These are phyloP conservation scores for Dendrobium huoshanense DNA, from an alignment of 106 monocot species.

Conservation along the genomic window DNA sequence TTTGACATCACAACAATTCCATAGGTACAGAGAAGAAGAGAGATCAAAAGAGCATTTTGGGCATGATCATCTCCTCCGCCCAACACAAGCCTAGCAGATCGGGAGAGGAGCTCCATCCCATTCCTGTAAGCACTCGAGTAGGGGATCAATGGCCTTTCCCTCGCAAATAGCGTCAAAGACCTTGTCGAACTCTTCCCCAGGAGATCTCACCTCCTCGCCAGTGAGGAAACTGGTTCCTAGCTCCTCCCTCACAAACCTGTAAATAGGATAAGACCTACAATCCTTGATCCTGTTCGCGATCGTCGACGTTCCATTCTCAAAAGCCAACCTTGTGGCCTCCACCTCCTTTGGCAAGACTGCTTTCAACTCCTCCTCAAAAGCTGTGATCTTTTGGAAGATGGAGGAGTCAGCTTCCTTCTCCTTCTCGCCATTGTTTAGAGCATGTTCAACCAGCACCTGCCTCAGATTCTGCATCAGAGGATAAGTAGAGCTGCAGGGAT, in stretches of 20 bases:
- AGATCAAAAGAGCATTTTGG: neutral
- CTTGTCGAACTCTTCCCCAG: conserved; percentile 24
- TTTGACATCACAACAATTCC: neutral
- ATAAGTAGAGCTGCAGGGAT: conserved; percentile 24
- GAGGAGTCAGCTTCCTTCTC: conserved; percentile 14
- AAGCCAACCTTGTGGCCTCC: conserved; percentile 4
- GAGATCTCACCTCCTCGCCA: conserved; percentile 23
- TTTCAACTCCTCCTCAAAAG: conserved; percentile 16
- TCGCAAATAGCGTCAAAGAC: conserved; percentile 16
- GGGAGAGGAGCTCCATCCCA: conserved; percentile 29
- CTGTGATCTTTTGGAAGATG: conserved; percentile 16
- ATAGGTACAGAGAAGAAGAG: neutral
- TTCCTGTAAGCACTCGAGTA: conserved; percentile 26
- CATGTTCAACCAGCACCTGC: conserved; percentile 31
- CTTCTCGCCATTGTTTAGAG: conserved; percentile 25
- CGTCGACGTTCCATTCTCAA: conserved; percentile 1
- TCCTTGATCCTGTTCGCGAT: conserved; percentile 15
- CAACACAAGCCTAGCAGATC: conserved; percentile 7
- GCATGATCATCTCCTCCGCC: neutral
- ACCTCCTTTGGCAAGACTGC: conserved; percentile 9
- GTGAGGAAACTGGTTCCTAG: conserved; percentile 13
- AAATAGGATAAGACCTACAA: conserved; percentile 34
- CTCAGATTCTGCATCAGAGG: conserved; percentile 36
- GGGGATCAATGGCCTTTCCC: conserved; percentile 23
- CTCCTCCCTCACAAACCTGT: conserved; percentile 31